A percentile compares a stretch with the other conserved stretches of the same genome.
Conservation (phyloP, 2,329 filamentous ascomycete species). For the Ophiognomonia clavigignenti-juglandacearum region DNA sequence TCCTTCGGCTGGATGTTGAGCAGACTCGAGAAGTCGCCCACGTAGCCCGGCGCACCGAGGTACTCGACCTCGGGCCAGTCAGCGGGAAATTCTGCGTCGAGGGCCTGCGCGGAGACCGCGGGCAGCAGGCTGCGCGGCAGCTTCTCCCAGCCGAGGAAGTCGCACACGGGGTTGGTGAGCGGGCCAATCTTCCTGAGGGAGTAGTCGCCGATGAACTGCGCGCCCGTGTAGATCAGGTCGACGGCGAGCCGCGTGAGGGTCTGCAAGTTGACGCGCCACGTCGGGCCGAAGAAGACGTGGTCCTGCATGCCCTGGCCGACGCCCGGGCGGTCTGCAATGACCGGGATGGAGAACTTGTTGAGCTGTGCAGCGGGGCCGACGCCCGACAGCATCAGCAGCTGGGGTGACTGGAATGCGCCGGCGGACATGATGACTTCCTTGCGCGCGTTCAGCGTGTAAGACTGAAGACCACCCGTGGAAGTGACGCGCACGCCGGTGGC, state of each 20-base stretch:
- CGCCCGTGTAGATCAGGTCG: neutral
- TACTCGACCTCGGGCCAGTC: slow-evolving; percentile 13
- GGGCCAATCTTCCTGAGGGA: neutral
- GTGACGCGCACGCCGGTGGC: neutral
- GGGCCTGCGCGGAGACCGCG: neutral
- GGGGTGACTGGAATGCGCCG: slow-evolving; percentile 35
- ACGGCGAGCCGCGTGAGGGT: neutral
- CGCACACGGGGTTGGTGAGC: neutral
- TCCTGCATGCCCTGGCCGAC: slow-evolving; percentile 17
- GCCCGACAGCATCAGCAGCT: slow-evolving; percentile 26
- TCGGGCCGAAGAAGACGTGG: slow-evolving; percentile 3
- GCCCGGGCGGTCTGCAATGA: slow-evolving; percentile 21
- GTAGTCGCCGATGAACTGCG: neutral
- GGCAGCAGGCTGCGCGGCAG: neutral
- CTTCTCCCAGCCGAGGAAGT: neutral
- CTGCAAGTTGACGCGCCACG: neutral
- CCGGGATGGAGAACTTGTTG: slow-evolving; percentile 22
- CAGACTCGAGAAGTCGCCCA: neutral
- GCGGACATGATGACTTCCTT: slow-evolving; percentile 38
- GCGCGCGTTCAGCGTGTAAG: neutral
- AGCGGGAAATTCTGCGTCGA: neutral
- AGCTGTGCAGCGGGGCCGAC: slow-evolving; percentile 15
- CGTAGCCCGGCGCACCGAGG: neutral
- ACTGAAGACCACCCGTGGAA: neutral
- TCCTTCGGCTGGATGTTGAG: slow-evolving; percentile 2